Percentiles rank a stretch among this genome's conserved stretches.
Evolutionary conservation across 768 basidiomycete genomes (phyloP).

Genomic region (Ramaria sp.): DNA sequence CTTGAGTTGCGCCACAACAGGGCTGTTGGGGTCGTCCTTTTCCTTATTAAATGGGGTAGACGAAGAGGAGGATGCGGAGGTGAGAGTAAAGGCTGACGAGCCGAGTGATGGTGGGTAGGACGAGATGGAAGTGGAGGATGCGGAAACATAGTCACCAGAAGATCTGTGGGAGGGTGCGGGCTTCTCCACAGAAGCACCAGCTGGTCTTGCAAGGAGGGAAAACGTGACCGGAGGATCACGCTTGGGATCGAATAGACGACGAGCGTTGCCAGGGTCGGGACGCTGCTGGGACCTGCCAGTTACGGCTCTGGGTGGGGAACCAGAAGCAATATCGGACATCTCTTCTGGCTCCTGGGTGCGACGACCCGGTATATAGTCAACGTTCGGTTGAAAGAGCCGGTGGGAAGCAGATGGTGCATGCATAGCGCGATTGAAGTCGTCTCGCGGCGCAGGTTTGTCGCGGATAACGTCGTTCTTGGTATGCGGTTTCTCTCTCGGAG

Average conservation of each 20-base stretch:
- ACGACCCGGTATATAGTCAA: slow-evolving; percentile 53
- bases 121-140: slow-evolving; percentile 62
- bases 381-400: slow-evolving; percentile 62
- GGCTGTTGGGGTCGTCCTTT: slow-evolving; percentile 40
- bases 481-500: slow-evolving; percentile 27
- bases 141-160: slow-evolving; percentile 66
- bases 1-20: slow-evolving; percentile 68
- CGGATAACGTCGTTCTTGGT: slow-evolving; percentile 26
- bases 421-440: slow-evolving; percentile 63
- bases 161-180: slow-evolving; percentile 46
- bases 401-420: slow-evolving; percentile 45
- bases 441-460: slow-evolving; percentile 36
- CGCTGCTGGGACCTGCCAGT: slow-evolving; percentile 25
- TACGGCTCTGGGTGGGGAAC: slow-evolving; percentile 27
- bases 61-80: slow-evolving; percentile 21
- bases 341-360: slow-evolving; percentile 55
- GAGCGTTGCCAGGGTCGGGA: slow-evolving; percentile 16
- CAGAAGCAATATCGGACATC: slow-evolving; percentile 47
- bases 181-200: slow-evolving; percentile 20
- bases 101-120: slow-evolving; percentile 26
- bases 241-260: slow-evolving; percentile 78
- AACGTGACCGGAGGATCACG: slow-evolving; percentile 90
- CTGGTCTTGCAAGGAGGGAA: slow-evolving; percentile 47
- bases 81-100: slow-evolving; percentile 15
- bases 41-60: slow-evolving; percentile 56